Percentiles rank a stretch among this genome's conserved stretches.
phyloP scores from a whole-genome alignment of 2,329 filamentous ascomycete species.

The Xylariales sp. region DNA sequence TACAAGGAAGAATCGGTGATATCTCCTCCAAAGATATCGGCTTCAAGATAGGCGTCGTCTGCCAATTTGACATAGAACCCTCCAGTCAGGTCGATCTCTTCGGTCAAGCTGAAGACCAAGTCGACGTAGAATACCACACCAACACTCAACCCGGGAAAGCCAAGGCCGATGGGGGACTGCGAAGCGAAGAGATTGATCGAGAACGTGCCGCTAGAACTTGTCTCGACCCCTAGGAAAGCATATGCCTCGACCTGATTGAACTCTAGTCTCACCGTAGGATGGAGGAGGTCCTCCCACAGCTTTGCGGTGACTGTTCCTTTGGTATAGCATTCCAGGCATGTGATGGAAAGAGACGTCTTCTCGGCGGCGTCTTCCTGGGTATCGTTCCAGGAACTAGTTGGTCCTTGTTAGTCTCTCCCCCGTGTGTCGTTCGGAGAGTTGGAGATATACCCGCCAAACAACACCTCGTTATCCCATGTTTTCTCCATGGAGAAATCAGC shows the following conservation, averaged over 20 bases:
- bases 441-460: conserved; percentile 8
- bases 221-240: conserved; percentile 36
- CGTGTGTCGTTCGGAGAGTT: background rate
- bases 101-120: conserved; percentile 39
- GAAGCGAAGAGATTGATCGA: conserved; percentile 41
- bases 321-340: conserved; percentile 41
- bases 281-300: conserved; percentile 27
- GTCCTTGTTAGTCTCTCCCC: background rate
- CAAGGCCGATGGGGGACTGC: conserved; percentile 35
- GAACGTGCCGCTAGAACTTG: conserved; percentile 37
- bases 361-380: background rate
- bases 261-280: conserved; percentile 33
- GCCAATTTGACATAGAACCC: conserved; percentile 44
- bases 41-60: conserved; percentile 33
- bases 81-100: conserved; percentile 40
- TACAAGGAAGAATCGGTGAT: conserved; percentile 38
- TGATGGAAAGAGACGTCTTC: conserved; percentile 18
- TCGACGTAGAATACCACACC: conserved; percentile 44
- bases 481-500: conserved; percentile 6
- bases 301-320: conserved; percentile 36
- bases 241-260: conserved; percentile 44
- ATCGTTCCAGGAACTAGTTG: conserved; percentile 1
- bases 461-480: conserved; percentile 5
- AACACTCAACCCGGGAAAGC: conserved; percentile 31
- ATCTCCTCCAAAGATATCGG: conserved; percentile 31